A percentile compares a stretch with the other conserved stretches of the same genome.
Evolutionary conservation across 768 basidiomycete genomes (phyloP).

Genomic region (Phlebiopsis gigantea): DNA sequence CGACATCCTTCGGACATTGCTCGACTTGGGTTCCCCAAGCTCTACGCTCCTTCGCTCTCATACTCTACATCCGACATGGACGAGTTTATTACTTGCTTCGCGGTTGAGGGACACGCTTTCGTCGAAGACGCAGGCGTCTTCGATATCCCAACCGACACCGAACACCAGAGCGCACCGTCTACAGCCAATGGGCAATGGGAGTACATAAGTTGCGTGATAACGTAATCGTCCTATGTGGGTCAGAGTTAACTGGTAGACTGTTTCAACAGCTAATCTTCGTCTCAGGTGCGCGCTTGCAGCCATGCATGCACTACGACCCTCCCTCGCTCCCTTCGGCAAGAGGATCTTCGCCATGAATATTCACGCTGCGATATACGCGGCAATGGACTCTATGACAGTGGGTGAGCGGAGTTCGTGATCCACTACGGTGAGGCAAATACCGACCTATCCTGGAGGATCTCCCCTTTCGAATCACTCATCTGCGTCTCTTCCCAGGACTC

Average conservation of each 20-base stretch:
- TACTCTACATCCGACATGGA: neutral
- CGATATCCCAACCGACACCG: neutral
- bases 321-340: neutral
- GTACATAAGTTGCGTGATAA: neutral
- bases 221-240: neutral
- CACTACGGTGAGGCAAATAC: conserved; percentile 5
- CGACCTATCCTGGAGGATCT: conserved; percentile 46
- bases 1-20: neutral
- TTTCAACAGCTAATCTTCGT: neutral
- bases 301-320: neutral
- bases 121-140: neutral
- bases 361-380: conserved; percentile 45
- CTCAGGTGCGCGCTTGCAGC: neutral
- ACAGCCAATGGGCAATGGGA: too few relatives aligned
- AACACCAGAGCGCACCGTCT: neutral
- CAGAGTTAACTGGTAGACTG: neutral
- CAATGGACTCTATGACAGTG: conserved; percentile 39
- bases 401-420: neutral
- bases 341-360: conserved; percentile 12
- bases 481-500: conserved; percentile 39
- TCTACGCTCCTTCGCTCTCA: neutral
- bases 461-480: conserved; percentile 37
- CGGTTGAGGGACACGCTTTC: neutral
- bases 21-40: too few relatives aligned
- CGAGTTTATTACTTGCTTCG: neutral